Evolutionary conservation across 2,329 filamentous ascomycete species (phyloP).

Genomic region (Ceratocystiopsis brevicomis): DNA sequence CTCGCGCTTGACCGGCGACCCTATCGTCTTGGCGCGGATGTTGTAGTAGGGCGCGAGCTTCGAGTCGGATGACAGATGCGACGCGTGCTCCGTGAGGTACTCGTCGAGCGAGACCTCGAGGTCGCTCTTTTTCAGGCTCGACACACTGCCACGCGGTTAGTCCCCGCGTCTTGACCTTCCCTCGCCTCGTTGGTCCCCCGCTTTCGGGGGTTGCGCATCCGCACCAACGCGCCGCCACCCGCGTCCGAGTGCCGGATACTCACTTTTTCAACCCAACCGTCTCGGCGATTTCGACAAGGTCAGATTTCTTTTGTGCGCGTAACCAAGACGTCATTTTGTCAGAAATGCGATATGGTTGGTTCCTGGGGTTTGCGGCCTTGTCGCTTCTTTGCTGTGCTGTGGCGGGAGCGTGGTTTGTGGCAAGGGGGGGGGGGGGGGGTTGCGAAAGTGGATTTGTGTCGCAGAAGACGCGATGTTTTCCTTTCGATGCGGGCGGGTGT

Average conservation of each 20-base stretch:
- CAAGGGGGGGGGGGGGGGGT: background rate
- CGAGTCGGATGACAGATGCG: conserved; percentile 42
- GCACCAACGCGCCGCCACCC: conserved; percentile 1
- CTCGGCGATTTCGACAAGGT: conserved; percentile 57
- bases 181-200: background rate
- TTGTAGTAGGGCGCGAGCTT: conserved; percentile 60
- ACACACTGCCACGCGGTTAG: conserved; percentile 30
- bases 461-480: background rate
- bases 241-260: no score
- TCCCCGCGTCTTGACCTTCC: background rate
- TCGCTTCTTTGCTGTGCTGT: conserved; percentile 5
- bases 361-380: background rate
- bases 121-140: conserved; percentile 57
- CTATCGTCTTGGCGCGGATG: conserved; percentile 37
- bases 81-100: conserved; percentile 49
- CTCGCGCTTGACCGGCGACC: conserved; percentile 44
- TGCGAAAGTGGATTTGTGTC: background rate
- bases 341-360: background rate
- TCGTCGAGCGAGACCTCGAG: conserved; percentile 59
- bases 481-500: background rate
- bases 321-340: conserved; percentile 39
- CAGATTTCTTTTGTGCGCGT: conserved; percentile 62
- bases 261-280: conserved; percentile 55
- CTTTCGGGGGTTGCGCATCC: background rate
- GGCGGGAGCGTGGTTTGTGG: background rate